Evolutionary conservation across 352 stramenopile genomes (phyloP), one percentile per base, ranked within the genome.

Genomic region (Phytophthora hybrid): DNA sequence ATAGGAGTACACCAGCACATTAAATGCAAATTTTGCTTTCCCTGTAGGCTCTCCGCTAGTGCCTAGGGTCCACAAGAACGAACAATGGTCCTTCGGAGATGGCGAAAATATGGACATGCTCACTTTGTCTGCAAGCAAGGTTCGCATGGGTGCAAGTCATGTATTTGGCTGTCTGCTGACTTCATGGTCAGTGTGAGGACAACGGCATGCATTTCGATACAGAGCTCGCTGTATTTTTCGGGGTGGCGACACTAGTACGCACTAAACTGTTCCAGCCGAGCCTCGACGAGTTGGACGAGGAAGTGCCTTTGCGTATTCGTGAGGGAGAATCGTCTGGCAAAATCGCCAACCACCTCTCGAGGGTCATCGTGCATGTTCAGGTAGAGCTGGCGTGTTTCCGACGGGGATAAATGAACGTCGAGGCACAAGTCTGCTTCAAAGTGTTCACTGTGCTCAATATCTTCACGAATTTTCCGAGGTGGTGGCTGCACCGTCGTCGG

Each of bases 231-330:
- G 18, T 49, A 49, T 49, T 49, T 49, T 18, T 44, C n/a, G 13
- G n/a, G 41, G 18, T 51, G 18, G 14, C 41, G 31, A 57, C 31
- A 32, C 47, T 67, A 54, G 26, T 71, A 88, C 62, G 65, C 82
- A 37, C 67, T 32, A 77, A 92, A 65, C 72, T 91, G 67, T 85
- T 92, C 73, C 81, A 91, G 59, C 19, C 60, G 53, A 66, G 66
- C 41, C 21, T 74, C 65, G 4, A 84, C 77, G 13, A 87, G 58
- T 29, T 67, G 62, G 7, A 69, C 9, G 41, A 89, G 75, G 18
- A 79, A 73, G n/a, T 55, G 34, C 10, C 66, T 63, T 59, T 90
- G 78, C 3, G 57, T 56, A 4, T 58, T 59, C 32, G 62, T 71
- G 6, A 89, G 66, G n/a, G 69, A 57, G 52, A 83, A 72, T 5